Percentiles rank a stretch among this genome's conserved stretches.
Conservation (phyloP, 169 alveolate genomes). For the Plasmodium vinckei region DNA sequence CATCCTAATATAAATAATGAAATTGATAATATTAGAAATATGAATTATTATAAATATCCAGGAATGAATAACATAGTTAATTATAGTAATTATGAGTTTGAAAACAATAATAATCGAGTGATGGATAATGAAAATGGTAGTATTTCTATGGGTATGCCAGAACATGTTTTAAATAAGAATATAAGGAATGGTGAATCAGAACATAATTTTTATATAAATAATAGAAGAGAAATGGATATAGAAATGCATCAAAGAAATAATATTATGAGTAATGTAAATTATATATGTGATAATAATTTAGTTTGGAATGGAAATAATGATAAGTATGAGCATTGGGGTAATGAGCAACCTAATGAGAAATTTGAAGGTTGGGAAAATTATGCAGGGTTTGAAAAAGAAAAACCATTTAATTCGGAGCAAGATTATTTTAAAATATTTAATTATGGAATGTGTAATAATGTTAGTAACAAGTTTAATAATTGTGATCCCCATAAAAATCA, state of each 20-base stretch:
- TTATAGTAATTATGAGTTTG: too few species aligned
- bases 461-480: constrained; percentile 36
- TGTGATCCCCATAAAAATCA: constrained; percentile 30
- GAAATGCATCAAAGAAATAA: neutral
- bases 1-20: too few species aligned
- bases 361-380: constrained; percentile 50
- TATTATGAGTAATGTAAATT: too few species aligned
- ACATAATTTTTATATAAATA: neutral
- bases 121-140: too few species aligned
- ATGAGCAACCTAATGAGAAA: neutral
- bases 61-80: too few species aligned
- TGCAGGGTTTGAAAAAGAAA: constrained; percentile 35
- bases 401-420: constrained; percentile 13
- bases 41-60: too few species aligned
- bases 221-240: neutral
- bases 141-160: neutral
- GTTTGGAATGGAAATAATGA: neutral
- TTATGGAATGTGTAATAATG: constrained; percentile 67
- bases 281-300: neutral
- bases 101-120: too few species aligned
- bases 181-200: neutral
- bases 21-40: too few species aligned
- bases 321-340: constrained; percentile 7
- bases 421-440: constrained; percentile 69
- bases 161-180: neutral